Conservation (phyloP, 2,329 filamentous ascomycete genomes). For the Alternaria sp. region DNA sequence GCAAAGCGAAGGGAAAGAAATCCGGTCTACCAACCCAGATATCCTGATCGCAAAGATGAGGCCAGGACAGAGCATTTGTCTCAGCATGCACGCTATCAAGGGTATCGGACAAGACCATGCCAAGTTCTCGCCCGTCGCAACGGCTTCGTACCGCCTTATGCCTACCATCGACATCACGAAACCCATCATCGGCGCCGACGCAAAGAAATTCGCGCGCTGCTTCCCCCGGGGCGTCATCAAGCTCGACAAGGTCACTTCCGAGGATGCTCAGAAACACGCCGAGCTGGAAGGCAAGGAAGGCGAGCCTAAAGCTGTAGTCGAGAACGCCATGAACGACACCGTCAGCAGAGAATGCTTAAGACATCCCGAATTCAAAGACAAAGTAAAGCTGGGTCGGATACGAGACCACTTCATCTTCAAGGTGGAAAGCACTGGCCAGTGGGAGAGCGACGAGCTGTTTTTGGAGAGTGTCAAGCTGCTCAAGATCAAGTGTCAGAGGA, state of each 20-base stretch:
- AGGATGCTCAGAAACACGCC: constrained; percentile 66
- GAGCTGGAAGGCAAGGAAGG: constrained; percentile 78
- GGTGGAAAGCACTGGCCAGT: constrained; percentile 93
- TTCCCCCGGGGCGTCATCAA: constrained; percentile 89
- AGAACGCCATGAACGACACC: constrained; percentile 89
- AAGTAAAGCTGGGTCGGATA: constrained; percentile 89
- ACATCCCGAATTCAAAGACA: constrained; percentile 91
- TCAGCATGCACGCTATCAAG: constrained; percentile 93
- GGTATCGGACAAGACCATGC: constrained; percentile 93
- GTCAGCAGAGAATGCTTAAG: constrained; percentile 92
- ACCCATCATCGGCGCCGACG: constrained; percentile 86
- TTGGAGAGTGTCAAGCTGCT: constrained; percentile 84
- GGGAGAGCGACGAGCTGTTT: constrained; percentile 92
- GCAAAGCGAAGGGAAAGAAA: constrained; percentile 61
- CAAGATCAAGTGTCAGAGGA: constrained; percentile 79
- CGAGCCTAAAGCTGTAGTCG: constrained; percentile 85
- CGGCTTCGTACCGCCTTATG: constrained; percentile 88
- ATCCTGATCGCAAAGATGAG: constrained; percentile 94
- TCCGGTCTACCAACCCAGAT: constrained; percentile 83
- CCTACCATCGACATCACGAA: constrained; percentile 83
- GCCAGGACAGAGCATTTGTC: constrained; percentile 83
- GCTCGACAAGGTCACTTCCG: constrained; percentile 72
- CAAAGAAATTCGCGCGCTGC: constrained; percentile 86
- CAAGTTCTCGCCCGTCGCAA: constrained; percentile 96
- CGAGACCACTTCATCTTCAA: constrained; percentile 98